Base-by-base conservation (phyloP, 768 basidiomycete genomes). In the Phaeotremella fagi region DNA sequence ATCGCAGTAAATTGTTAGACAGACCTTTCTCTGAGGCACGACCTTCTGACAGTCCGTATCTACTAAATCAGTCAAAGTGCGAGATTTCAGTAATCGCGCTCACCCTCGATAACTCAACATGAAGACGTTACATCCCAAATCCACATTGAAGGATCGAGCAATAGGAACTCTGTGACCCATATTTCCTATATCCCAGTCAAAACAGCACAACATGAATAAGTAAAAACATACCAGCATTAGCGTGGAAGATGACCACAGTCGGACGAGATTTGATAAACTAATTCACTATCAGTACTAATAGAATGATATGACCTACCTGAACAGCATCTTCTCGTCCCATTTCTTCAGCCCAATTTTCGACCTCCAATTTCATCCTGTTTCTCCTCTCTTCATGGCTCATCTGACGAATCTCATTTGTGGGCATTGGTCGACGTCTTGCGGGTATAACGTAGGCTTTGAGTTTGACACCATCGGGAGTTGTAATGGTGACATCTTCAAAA, bases 21-120 rank as follows among this genome's bases (percentile, higher is more conserved):
- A 45, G 50, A 85, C 90, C 89, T 72, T 82, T 81, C 72, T 95
- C 90, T 16, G 85, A 88, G 1, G 91, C 88, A 0, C 80, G 80
- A 1, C 94, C 94, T 61, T 91, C 87, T 0, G 88, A 91, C 24
- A 77, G 80, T 2, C 92, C 94, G 67, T 98, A 98, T 14, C 90
- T 91, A 45, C 12, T 12, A 28, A 18, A 23, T 23, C 49, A 38
- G n/a, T 16, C 26, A 42, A 33, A 51, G 38, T 41, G 7, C 12
- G 33, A 35, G 9, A 35, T 9, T 9, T 20, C 6, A 41, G 7
- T 41, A 41, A 24, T 20, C 14, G n/a, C 11, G 74, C 83, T 53
- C 64, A 88, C 87, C 91, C 91, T 66, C 94, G 78, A 70, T 99
- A 99, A 44, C 87, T 90, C 54, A 94, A 76, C 85, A 97, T 90